These are phyloP conservation scores for Nematocida sp. DNA, from an alignment of 371 early-diverging fungal genomes.

Conservation along the genomic window DNA sequence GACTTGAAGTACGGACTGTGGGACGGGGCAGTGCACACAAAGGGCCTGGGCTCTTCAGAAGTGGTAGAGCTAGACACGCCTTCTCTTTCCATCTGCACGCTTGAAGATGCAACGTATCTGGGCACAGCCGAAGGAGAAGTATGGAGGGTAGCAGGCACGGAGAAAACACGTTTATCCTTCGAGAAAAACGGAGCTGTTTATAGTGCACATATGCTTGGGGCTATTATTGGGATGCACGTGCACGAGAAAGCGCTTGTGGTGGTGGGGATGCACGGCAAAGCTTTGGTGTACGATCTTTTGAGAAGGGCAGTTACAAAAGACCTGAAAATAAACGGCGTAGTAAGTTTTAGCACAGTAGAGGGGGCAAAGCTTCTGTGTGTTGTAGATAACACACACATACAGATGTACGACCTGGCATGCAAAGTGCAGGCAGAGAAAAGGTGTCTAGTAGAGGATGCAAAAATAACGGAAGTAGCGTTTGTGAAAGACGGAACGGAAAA, in stretches of 20 bases:
- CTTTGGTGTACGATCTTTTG: not conserved
- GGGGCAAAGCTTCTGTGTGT: not conserved
- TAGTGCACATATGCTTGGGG: not conserved
- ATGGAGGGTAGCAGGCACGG: constrained; percentile 3
- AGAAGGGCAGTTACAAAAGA: not conserved
- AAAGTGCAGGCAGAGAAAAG: not conserved
- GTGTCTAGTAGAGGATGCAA: not conserved
- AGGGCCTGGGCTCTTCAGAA: not conserved
- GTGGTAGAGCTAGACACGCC: constrained; percentile 4
- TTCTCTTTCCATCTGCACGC: not conserved
- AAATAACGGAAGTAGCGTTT: not conserved
- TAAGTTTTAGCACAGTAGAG: not conserved
- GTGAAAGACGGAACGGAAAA: not conserved
- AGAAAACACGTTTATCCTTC: not conserved
- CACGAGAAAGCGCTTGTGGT: not conserved
- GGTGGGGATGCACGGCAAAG: constrained; percentile 3
- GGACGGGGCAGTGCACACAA: constrained; percentile 10
- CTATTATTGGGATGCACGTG: not conserved
- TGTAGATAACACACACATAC: not conserved
- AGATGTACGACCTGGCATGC: not conserved
- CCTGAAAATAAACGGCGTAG: too few species aligned
- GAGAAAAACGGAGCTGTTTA: not conserved
- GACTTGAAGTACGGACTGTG: constrained; percentile 26
- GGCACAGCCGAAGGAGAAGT: constrained; percentile 26
- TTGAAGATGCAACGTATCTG: not conserved